Evolutionary conservation across 2,329 filamentous ascomycete species (phyloP), one percentile per base, ranked within the genome.

Genomic region (Nigrograna mackinnonii): DNA sequence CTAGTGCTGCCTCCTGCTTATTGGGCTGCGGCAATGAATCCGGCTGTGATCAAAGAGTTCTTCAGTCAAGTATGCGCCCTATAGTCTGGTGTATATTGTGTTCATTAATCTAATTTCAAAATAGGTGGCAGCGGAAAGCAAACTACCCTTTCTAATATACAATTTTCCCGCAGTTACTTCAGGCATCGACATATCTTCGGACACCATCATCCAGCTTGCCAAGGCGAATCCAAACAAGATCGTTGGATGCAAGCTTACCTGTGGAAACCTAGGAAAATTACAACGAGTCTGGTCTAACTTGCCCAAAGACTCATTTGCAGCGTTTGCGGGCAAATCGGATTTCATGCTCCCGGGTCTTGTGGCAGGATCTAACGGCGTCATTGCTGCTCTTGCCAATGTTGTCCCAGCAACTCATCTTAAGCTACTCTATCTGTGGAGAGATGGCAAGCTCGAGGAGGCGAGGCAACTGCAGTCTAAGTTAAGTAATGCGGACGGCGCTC

Each of bases 221-320:
- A 66, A 74, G 44, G 50, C 51, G 4, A 80, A 85, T 59, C 24
- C 24, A 3, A 68, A 74, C 32, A 87, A 86, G 51, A 85, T 88
- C 52, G 80, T 86, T 37, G 85, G 83, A 21, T 80, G 83, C 39
- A 88, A 89, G 71, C 70, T 88, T 40, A 89, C 85, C 3, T 89
- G 86, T 57, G 85, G 85, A n/a, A 83, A 81, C 52, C 86, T 87
- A 21, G 86, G 83, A 44, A 89, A 89, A 68, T 77, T 89, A 35
- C 80, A 82, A 4, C 75, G 86, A 7, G 75, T 89, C 4, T 73
- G 76, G 0, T 73, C 77, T 2, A 66, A 68, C 16, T 69, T 78
- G 44, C 64, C 76, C 0, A 64, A 77, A 0, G 73, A 79, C 2
- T 64, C 75, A 11, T 91, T 91, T 58, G 79, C 84, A 2, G 79